Base-by-base conservation (phyloP, 768 basidiomycete genomes). In the Kwoniella heveanensis region DNA sequence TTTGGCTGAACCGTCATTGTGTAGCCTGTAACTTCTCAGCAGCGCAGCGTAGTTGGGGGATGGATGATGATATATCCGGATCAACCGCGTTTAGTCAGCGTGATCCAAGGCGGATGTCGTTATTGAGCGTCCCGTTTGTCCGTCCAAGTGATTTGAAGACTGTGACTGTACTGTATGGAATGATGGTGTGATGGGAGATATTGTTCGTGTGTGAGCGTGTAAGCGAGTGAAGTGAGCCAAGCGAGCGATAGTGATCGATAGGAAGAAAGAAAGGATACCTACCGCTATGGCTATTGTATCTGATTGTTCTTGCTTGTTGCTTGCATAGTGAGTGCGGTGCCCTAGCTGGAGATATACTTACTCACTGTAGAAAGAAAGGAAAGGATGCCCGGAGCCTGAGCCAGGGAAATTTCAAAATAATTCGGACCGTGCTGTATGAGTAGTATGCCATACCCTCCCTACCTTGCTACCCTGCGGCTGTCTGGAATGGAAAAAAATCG, bases 341-440 rank as follows among this genome's bases (percentile, higher is more conserved):
- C 13, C 7, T 36, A 36, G 32, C 32, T 13, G 32, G 19, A 44
- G 39, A 13, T 36, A 13, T 36, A 36, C 7, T 13, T 36, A 36
- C 32, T n/a, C n/a, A n/a, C n/a, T n/a, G n/a, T n/a, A n/a, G n/a
- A n/a, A n/a, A n/a, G n/a, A n/a, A n/a, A n/a, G n/a, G n/a, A 32
- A 32, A 32, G 32, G 32, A 32, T 32, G 13, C 15, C 13, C 13
- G 13, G 6, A 36, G 39, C 39, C 39, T 10, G n/a, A n/a, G n/a
- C 8, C 3, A 17, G 39, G 39, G 39, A 44, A 44, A 44, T 44
- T 44, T 44, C 39, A 44, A 44, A 44, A 44, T 44, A 44, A 44
- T 44, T 44, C 39, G 39, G 39, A 44, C 39, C 39, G 39, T 44
- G n/a, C n/a, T n/a, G n/a, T n/a, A n/a, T n/a, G n/a, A n/a, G n/a